Evolutionary conservation across 129 eudicot species (phyloP), one percentile per base, ranked within the genome.

Genomic region (Logfia minima): DNA sequence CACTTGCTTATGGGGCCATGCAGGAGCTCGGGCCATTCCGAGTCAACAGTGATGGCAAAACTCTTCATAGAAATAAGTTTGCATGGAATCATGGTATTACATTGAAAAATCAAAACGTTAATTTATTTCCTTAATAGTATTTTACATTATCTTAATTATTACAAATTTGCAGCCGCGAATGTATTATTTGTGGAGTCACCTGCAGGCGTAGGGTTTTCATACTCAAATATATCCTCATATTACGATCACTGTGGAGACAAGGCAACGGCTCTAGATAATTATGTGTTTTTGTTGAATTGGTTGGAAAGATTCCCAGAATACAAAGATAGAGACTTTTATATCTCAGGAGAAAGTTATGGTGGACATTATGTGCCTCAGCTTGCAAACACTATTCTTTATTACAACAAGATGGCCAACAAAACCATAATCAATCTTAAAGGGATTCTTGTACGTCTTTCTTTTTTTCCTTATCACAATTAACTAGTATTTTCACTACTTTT

Each of bases 181-280:
- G 88, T 91, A n/a, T 78, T 91, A 82, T 91, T 91, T 70, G 64
- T 91, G 90, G 97, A 91, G 83, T 88, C 97, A n/a, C 97, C 97
- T 0, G 90, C 97, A 0, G 94, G 97, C 0, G 94, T 91, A 28
- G 94, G 97, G 62, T 91, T 85, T 77, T 91, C 97, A 0, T 91
- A 91, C 56, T 85, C 94, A 4, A 91, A 91, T 77, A 71, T 84
- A n/a, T 76, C 92, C 0, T 60, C 86, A 0, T 91, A 88, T 75
- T 75, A 74, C 9, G 0, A 3, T n/a, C 51, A 53, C 0, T 67
- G 78, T 51, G 97, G 97, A 53, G 97, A 91, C 52, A 48, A 21
- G 18, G 71, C 45, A 21, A 91, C 97, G 0, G 90, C 94, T 0
- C 32, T 66, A 0, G 94, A 91, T 19, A 88, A 91, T 65, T 83